phyloP scores from a whole-genome alignment of 1,284 basidiomycete genomes.

The Cryptococcus sp. region DNA sequence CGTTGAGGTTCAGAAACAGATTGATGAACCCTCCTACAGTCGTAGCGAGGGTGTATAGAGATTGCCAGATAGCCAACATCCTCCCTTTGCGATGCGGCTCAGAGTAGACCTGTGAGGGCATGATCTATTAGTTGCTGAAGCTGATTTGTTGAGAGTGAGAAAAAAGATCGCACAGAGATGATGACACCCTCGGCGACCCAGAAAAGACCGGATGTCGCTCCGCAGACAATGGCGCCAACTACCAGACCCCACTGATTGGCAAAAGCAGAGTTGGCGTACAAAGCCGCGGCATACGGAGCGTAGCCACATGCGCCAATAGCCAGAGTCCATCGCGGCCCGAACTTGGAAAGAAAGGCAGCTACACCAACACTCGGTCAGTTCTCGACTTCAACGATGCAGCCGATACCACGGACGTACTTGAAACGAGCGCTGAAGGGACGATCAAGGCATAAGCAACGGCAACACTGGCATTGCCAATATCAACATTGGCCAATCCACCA shows the following conservation, averaged over 20 bases:
- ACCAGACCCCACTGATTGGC: constrained; percentile 47
- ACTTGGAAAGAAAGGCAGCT: constrained; percentile 29
- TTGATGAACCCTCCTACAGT: constrained; percentile 50
- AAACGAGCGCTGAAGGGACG: constrained; percentile 42
- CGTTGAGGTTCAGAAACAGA: constrained; percentile 47
- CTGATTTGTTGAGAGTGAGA: neutral
- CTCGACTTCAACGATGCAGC: neutral
- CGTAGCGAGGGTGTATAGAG: constrained; percentile 40
- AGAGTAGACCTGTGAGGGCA: constrained; percentile 32
- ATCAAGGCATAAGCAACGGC: constrained; percentile 48
- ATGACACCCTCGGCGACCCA: constrained; percentile 43
- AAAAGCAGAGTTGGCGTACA: constrained; percentile 34
- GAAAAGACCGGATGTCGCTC: constrained; percentile 45
- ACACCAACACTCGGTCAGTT: constrained; percentile 6
- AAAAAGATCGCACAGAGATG: constrained; percentile 10
- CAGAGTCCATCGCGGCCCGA: constrained; percentile 39
- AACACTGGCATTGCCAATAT: constrained; percentile 44
- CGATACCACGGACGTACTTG: constrained; percentile 11
- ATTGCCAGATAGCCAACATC: constrained; percentile 49
- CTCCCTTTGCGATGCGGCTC: constrained; percentile 39
- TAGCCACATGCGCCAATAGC: constrained; percentile 43
- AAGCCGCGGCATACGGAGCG: constrained; percentile 45
- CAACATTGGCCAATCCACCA: constrained; percentile 37
- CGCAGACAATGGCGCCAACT: constrained; percentile 50
- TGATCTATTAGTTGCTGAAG: neutral